phyloP scores from a whole-genome alignment of 192 early-diverging fungal species.

The Backusella circina region DNA sequence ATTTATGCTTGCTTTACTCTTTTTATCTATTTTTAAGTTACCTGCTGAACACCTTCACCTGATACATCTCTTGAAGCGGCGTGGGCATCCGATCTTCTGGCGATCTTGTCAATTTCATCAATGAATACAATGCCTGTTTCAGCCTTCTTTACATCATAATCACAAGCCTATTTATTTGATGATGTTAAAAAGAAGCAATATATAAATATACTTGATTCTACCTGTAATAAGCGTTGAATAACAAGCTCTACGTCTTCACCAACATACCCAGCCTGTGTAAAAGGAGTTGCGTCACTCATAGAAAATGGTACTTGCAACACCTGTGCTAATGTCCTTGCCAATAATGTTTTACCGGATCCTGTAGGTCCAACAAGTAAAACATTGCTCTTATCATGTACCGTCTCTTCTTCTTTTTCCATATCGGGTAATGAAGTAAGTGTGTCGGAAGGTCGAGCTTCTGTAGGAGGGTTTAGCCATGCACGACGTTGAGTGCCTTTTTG shows the following conservation, averaged over 20 bases:
- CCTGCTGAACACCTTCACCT: slow-evolving; percentile 91
- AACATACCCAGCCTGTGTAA: slow-evolving; percentile 89
- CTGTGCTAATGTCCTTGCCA: slow-evolving; percentile 81
- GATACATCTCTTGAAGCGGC: slow-evolving; percentile 82
- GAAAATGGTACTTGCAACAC: slow-evolving; percentile 87
- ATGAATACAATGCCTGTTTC: slow-evolving; percentile 91
- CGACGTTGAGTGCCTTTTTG: slow-evolving; percentile 21
- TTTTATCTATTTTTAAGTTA: not conserved
- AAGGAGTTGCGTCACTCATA: slow-evolving; percentile 85
- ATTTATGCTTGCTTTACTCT: not conserved
- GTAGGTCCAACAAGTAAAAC: slow-evolving; percentile 84
- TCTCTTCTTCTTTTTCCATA: slow-evolving; percentile 17
- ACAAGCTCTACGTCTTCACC: slow-evolving; percentile 92
- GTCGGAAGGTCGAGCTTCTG: slow-evolving; percentile 6
- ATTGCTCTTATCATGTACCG: slow-evolving; percentile 87
- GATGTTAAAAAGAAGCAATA: not conserved
- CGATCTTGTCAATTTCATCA: slow-evolving; percentile 92
- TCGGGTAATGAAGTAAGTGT: not conserved
- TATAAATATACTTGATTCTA: slow-evolving; percentile 4
- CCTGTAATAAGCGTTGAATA: slow-evolving; percentile 79
- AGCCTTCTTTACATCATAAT: slow-evolving; percentile 78
- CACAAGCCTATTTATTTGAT: slow-evolving; percentile 57
- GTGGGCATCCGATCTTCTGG: slow-evolving; percentile 69
- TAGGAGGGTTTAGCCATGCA: slow-evolving; percentile 32
- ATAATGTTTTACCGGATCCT: slow-evolving; percentile 79